Evolutionary conservation across 768 basidiomycete genomes (phyloP).

Genomic region (Amanita pseudoporphyria): DNA sequence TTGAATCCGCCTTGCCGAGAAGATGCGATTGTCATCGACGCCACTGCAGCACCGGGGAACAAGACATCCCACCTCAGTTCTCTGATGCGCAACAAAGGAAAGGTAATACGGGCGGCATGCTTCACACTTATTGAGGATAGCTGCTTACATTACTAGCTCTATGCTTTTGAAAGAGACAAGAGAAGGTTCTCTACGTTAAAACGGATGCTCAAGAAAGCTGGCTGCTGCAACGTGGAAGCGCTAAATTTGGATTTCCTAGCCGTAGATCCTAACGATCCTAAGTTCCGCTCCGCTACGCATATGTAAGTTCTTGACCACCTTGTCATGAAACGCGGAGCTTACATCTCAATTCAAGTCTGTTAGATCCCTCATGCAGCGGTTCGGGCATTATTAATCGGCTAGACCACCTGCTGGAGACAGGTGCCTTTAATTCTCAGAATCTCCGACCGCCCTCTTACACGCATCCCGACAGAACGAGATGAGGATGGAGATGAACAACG

Average conservation of each 20-base stretch:
- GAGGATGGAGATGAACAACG: constrained; percentile 54
- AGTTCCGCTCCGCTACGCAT: constrained; percentile 66
- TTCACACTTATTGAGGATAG: background rate
- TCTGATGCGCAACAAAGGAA: constrained; percentile 74
- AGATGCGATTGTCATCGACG: constrained; percentile 68
- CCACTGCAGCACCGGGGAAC: constrained; percentile 95
- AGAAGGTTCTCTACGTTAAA: constrained; percentile 76
- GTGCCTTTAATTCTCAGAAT: constrained; percentile 26
- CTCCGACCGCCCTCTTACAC: constrained; percentile 2
- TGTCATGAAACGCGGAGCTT: background rate
- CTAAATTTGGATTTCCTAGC: constrained; percentile 79
- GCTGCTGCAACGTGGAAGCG: constrained; percentile 71
- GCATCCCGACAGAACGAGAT: constrained; percentile 39
- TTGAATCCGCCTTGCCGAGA: constrained; percentile 60
- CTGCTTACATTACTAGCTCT: constrained; percentile 36
- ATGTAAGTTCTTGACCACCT: constrained; percentile 47
- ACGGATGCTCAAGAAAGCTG: constrained; percentile 77
- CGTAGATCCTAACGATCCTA: constrained; percentile 54
- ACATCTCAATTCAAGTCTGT: constrained; percentile 39
- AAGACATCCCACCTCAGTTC: constrained; percentile 94
- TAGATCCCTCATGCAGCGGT: constrained; percentile 96
- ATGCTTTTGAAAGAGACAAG: constrained; percentile 83
- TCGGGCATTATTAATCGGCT: constrained; percentile 88
- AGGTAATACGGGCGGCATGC: constrained; percentile 32
- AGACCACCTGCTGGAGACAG: constrained; percentile 72